Evolutionary conservation across 768 basidiomycete species (phyloP), one percentile per base, ranked within the genome.

Genomic region (Trametes sanguinea): DNA sequence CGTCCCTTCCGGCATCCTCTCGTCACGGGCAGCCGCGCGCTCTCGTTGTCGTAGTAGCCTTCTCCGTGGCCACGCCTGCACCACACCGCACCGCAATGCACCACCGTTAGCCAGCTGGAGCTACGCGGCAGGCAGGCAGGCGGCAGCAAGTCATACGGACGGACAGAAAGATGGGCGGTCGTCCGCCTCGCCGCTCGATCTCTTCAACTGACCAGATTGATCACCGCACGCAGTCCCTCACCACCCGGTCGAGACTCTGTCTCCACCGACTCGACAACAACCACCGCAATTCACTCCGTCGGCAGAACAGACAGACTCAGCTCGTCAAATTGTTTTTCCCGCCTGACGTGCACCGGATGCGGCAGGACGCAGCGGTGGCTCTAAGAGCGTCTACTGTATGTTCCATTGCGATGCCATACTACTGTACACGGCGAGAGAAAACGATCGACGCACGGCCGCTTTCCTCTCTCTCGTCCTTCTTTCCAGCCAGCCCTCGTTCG

Each of bases 401-500:
- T 37, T 11, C 35, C 22, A 22, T 22, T 22, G 22, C 22, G 22
- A 37, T 37, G 11, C 35, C 6, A 11, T 37, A 37, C 35, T 37
- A 37, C 35, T 37, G 35, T 37, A 37, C 35, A 11, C 35, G 35
- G 35, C 35, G 35, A 37, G 35, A 37, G 35, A 37, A 37, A 51
- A 48, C 51, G 64, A 65, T 63, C 64, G 67, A 65, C 67, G 61
- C 35, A 54, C 59, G 40, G 51, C 48, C 48, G 22, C 53, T 55
- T 63, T 59, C 53, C 53, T 44, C 52, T 43, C 14, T 61, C 63
- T 43, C 46, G 35, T 17, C 54, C 60, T 40, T 50, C 30, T 32
- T 22, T 13, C 14, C 48, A 13, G 29, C 30, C 48, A 27, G 10
- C 29, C 48, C 48, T 2, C 48, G 10, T 17, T 22, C 22, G 22